Evolutionary conservation across 306 rosid species (phyloP), one percentile per base, ranked within the genome.

Genomic region (Benincasa hispida): DNA sequence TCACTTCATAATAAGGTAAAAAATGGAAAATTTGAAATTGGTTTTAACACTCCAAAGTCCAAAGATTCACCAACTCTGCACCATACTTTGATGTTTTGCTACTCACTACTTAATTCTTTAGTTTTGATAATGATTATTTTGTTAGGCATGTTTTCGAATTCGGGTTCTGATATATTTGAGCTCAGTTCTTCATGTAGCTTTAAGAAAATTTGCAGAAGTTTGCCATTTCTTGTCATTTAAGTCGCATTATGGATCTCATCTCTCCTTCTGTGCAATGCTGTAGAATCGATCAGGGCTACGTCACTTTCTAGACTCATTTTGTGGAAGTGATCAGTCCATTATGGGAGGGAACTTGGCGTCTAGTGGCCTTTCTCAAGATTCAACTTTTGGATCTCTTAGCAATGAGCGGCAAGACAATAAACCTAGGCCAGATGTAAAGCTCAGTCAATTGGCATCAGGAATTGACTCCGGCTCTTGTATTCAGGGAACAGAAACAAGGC

Each of bases 211-310:
- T 68, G 34, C 21, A 45, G 21, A 65, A 3, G 0, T 66, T 17
- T 17, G 2, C 74, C 3, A 12, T n/a, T 54, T 42, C 15, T 74
- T 51, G 51, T 2, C 41, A 4, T 19, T 30, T 9, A 66, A 45
- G 42, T 51, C 65, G 56, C 30, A 50, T 15, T 10, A 18, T 17
- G 28, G 14, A 61, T 77, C 51, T 79, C 35, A 30, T 78, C 72
- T 76, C 76, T 76, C 42, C 28, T 75, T 74, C 81, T 73, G 48
- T 84, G 77, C 79, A 87, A 84, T 48, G 54, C 39, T 53, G 82
- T 75, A 94, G 99, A 94, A 93, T 80, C 96, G 97, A 45, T 91
- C 96, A 32, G 99, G 99, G 56, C 82, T 94, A 60, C 97, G 96
- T 37, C 99, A 91, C 82, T 94, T 94, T 82, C 81, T 94, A 82